Evolutionary conservation across 192 early-diverging fungal genomes (phyloP), one percentile per base, ranked within the genome.

Genomic region (Phycomyces nitens): DNA sequence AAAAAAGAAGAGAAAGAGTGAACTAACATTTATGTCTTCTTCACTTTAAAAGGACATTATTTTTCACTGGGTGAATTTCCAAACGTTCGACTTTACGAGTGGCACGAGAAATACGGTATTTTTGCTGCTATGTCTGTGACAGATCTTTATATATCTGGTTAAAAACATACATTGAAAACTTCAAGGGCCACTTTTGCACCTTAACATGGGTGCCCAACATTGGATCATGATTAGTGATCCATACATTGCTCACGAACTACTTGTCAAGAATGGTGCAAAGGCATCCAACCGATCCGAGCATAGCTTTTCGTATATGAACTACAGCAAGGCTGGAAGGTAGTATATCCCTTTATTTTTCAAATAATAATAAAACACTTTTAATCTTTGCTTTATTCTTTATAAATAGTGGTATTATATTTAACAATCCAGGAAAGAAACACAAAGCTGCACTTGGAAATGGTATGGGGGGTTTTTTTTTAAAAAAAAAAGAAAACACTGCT

Each of bases 201-300:
- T 58, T 58, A 41, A 21, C 15, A 62, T 62, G 60, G 47, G 60
- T 11, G 11, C 22, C 1, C 26, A 34, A 29, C 29, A 61, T 22
- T 61, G 47, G 60, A 51, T 61, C 24, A 61, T 61, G 60, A 50
- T 61, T 21, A 34, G 39, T 38, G 60, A 52, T 7, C 60, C 47
- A 26, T 14, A 21, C 0, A 15, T 62, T 7, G 60, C 60, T 7
- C 60, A 62, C 38, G 52, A 62, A 20, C 18, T 62, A 16, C 51
- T 62, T 62, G 60, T 62, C 7, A 27, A 16, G 7, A 51, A 26
- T 14, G 60, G 60, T 12, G 29, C 38, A 10, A 18, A 62, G 15
- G 20, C 60, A 0, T 51, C 60, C 0, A 5, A 26, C 20, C 27
- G 60, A 51, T 47, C 43, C 10, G 20, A 62, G 6, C 7, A 10